Base-by-base conservation (phyloP, 1,139 yeast genomes). In the Pichia sp. region DNA sequence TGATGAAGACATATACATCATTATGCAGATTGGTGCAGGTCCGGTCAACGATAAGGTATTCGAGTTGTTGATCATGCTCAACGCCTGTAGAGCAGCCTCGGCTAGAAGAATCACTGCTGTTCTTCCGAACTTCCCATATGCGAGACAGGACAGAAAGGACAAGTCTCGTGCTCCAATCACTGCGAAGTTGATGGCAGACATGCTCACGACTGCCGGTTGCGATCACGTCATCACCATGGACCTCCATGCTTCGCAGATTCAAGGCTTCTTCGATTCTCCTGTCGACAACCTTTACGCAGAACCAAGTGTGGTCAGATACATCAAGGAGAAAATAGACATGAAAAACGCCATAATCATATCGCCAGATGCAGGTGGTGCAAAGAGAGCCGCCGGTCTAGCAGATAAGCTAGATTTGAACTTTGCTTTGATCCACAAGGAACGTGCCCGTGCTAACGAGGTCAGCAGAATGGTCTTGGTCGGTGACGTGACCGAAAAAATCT, bases 361-460 rank as follows among this genome's bases (percentile, higher is more conserved):
- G 1, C 99, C 99, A 3, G 99, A 93, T 73, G 99, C 99, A 4
- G 99, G 99, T 64, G 99, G 99, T 54, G 99, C 99, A 55, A 93
- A 93, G 70, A 82, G 99, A 66, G 99, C 96, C 10, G 98, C 99
- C 2, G 88, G 93, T 8, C 76, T 93, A 60, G 98, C 98, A 48
- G 98, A 93, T 69, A 79, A 90, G 59, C 76, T 93, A 59, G 98
- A 91, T 68, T 77, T 91, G 63, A 90, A 90, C 70, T 93, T 93
- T 71, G 98, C 99, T 13, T 80, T 93, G 68, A 93, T 93, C 63
- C 99, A 93, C 72, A 93, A 93, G 71, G 99, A 93, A 72, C 82
- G 99, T 66, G 95, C 93, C 43, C 79, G 91, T 58, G 97, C 98
- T 45, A 93, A 93, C 69, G 97, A 90, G 68, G 96, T 91, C 30